A percentile compares a stretch with the other conserved stretches of the same genome.
phyloP scores from a whole-genome alignment of 2,329 filamentous ascomycete genomes.

The Zymoseptoria ardabiliae region DNA sequence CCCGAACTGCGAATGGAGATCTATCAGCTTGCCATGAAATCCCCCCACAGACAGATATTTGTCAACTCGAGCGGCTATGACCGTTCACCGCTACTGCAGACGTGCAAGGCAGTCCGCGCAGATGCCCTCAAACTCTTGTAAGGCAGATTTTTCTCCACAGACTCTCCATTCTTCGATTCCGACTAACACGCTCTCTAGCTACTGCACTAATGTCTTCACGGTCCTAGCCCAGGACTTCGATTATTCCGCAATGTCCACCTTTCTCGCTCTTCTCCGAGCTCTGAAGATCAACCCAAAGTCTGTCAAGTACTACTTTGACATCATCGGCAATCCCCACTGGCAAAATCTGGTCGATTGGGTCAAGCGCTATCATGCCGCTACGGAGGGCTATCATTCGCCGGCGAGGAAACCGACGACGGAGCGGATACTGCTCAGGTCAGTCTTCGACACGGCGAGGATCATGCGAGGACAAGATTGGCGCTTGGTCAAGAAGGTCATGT shows the following conservation, averaged over 20 bases:
- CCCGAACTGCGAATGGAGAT: too few relatives aligned
- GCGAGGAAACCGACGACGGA: neutral
- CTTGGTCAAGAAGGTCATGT: neutral
- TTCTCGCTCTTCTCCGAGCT: too few relatives aligned
- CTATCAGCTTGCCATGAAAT: too few relatives aligned
- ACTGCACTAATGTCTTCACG: too few relatives aligned
- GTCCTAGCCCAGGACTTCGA: too few relatives aligned
- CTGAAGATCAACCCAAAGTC: too few relatives aligned
- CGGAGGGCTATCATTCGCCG: neutral
- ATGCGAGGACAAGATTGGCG: neutral
- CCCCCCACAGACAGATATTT: too few relatives aligned
- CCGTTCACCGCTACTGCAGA: conserved; percentile 2
- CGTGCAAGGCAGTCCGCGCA: conserved; percentile 3
- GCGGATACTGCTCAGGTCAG: neutral
- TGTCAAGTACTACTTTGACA: too few relatives aligned
- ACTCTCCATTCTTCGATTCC: too few relatives aligned
- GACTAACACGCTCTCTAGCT: too few relatives aligned
- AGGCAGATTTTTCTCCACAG: neutral
- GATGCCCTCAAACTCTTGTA: conserved; percentile 9
- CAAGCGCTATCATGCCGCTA: neutral
- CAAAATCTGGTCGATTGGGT: neutral
- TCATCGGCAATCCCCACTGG: neutral
- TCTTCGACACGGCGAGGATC: neutral
- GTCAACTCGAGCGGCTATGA: neutral
- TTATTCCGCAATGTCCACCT: too few relatives aligned